These are phyloP conservation scores for Clonostachys rosea DNA, from an alignment of 2,329 filamentous ascomycete genomes.

Conservation along the genomic window DNA sequence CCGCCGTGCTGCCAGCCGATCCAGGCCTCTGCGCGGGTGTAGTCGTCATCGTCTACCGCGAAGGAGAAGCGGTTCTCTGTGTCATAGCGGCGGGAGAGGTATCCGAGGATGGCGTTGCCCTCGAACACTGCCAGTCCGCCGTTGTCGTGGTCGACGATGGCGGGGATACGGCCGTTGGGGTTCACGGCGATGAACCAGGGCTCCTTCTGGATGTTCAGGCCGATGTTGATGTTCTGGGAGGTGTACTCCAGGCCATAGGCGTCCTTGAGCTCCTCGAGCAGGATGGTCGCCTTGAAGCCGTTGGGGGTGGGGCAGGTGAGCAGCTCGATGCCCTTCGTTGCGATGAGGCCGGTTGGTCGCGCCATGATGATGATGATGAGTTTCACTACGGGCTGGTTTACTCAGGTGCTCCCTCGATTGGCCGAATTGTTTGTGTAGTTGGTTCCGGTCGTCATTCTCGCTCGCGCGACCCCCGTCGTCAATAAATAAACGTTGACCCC, in stretches of 20 bases:
- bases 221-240: slow-evolving; percentile 53
- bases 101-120: slow-evolving; percentile 67
- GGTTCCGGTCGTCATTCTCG: too few species aligned
- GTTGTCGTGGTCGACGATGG: slow-evolving; percentile 62
- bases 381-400: too few species aligned
- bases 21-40: slow-evolving; percentile 38
- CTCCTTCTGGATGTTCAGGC: slow-evolving; percentile 61
- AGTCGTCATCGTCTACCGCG: slow-evolving; percentile 54
- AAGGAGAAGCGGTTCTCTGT: slow-evolving; percentile 65
- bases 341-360: slow-evolving; percentile 47
- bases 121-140: slow-evolving; percentile 65
- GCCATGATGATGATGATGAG: slow-evolving; percentile 10
- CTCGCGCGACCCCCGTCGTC: too few species aligned
- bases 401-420: too few species aligned
- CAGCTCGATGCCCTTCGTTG: slow-evolving; percentile 60
- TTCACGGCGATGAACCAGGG: slow-evolving; percentile 59
- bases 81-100: slow-evolving; percentile 71
- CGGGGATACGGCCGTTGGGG: slow-evolving; percentile 63
- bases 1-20: slow-evolving; percentile 72
- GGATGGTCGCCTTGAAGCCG: slow-evolving; percentile 84
- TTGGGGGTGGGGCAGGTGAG: slow-evolving; percentile 71
- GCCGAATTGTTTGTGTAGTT: too few species aligned
- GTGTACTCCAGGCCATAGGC: slow-evolving; percentile 71
- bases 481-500: too few species aligned
- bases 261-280: slow-evolving; percentile 76